Evolutionary conservation across 805 yeast genomes (phyloP).

Genomic region (Metschnikowia sp.): DNA sequence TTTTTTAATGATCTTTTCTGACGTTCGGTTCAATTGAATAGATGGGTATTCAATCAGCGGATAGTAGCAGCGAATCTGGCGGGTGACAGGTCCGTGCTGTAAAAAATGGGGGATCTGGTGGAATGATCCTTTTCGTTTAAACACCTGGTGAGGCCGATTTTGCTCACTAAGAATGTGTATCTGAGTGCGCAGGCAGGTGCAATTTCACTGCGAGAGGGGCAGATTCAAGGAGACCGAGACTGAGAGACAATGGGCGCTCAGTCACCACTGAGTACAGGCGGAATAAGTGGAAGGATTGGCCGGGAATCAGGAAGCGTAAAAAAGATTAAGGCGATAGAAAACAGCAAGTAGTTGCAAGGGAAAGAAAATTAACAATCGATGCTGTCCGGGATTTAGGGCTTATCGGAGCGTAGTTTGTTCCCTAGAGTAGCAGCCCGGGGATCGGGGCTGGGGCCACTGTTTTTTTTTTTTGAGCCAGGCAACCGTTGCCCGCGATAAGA

Average conservation of each 20-base stretch:
- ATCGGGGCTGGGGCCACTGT: slow-evolving; percentile 4
- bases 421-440: slow-evolving; percentile 2
- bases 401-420: neutral
- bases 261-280: too few relatives aligned
- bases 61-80: too few relatives aligned
- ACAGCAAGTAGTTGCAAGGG: neutral
- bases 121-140: slow-evolving; percentile 4
- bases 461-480: neutral
- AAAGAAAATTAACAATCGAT: neutral
- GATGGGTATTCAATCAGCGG: too few relatives aligned
- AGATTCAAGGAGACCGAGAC: neutral
- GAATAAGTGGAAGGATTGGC: too few relatives aligned
- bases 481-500: slow-evolving; percentile 14
- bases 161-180: slow-evolving; percentile 5
- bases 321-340: neutral
- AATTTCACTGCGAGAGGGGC: slow-evolving; percentile 6
- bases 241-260: neutral
- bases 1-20: too few relatives aligned
- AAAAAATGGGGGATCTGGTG: neutral
- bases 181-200: slow-evolving; percentile 9
- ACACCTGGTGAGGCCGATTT: neutral
- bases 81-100: too few relatives aligned
- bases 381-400: neutral
- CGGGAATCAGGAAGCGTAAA: neutral
- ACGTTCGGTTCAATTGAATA: too few relatives aligned